Evolutionary conservation across 2,329 filamentous ascomycete genomes (phyloP).

Genomic region (Colletotrichum navitas): DNA sequence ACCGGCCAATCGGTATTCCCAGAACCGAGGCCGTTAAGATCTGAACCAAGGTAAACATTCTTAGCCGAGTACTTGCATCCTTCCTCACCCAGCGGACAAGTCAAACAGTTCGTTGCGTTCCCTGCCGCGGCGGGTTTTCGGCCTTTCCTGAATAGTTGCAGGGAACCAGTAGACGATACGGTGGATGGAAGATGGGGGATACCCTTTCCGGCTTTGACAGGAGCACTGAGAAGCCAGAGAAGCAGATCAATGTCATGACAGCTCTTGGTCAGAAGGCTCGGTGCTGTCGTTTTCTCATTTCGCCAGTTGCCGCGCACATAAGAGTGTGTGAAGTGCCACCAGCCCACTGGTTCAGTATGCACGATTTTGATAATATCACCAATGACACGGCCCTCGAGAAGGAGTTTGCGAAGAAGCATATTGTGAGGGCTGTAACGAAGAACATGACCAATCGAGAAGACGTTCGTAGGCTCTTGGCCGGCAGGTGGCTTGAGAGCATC

Average conservation of each 20-base stretch:
- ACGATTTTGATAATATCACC: conserved; percentile 89
- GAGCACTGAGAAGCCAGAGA: conserved; percentile 89
- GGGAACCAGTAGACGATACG: conserved; percentile 80
- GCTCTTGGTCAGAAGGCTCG: conserved; percentile 90
- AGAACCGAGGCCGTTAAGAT: conserved; percentile 69
- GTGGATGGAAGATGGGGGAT: conserved; percentile 79
- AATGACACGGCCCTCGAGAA: conserved; percentile 80
- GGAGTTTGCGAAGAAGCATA: conserved; percentile 81
- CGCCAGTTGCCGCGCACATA: conserved; percentile 97
- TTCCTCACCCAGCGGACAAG: conserved; percentile 76
- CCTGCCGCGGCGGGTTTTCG: conserved; percentile 84
- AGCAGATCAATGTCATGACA: conserved; percentile 97
- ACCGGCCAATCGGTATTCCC: conserved; percentile 85
- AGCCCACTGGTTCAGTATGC: conserved; percentile 94
- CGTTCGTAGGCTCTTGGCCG: conserved; percentile 47
- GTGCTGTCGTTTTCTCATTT: conserved; percentile 80
- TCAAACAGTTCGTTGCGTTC: conserved; percentile 85
- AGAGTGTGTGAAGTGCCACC: conserved; percentile 94
- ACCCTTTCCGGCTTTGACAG: conserved; percentile 60
- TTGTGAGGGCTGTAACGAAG: conserved; percentile 95
- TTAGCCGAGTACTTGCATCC: conserved; percentile 89
- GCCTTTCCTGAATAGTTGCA: conserved; percentile 81
- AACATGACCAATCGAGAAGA: conserved; percentile 96
- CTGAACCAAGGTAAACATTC: conserved; percentile 81
- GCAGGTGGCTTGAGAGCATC: conserved; percentile 60